Base-by-base conservation (phyloP, 345 rosid genomes). In the Anacardium occidentale region DNA sequence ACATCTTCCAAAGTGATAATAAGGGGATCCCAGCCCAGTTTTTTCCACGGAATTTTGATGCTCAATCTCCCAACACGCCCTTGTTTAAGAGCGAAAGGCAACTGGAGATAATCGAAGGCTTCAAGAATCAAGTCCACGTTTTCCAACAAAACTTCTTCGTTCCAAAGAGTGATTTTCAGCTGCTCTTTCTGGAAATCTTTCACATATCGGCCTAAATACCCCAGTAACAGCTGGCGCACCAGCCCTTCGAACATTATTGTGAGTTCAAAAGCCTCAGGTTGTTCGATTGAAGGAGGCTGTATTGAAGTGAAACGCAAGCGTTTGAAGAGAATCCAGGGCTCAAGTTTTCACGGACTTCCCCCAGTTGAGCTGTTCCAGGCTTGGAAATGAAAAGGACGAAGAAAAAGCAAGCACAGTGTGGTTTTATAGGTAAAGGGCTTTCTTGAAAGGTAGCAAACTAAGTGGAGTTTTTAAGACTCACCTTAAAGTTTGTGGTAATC, bases 81-180 rank as follows among this genome's bases (percentile, higher is more conserved):
- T 87, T 88, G 89, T 77, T 89, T 89, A 40, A 94, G 85, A 69
- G 94, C 88, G 26, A 91, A 84, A 4, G 98, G 97, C 37, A 91
- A 76, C 81, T 87, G 96, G 60, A 94, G 88, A 81, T 88, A 90
- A 77, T 94, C 98, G 54, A 94, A 94, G 62, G 98, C 96, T 70
- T 91, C 97, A 11, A 88, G 93, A 80, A 84, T 87, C 29, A 94
- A 86, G 24, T 94, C 90, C 48, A 90, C 91, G 74, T 90, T 88
- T 84, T 91, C 91, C 85, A 94, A 62, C 56, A 87, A 66, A 10
- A 94, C 90, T 76, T 88, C 96, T 78, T 83, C 94, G 61, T 81
- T 87, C 98, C 98, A 90, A 2, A 94, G 78, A 24, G 91, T 83
- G 79, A 94, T 86, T 78, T 87, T 94, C 70, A 91, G 90, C 80